Evolutionary conservation across 257 asterid species (phyloP), one percentile per base, ranked within the genome.

Genomic region (Cynanchum wilfordii): DNA sequence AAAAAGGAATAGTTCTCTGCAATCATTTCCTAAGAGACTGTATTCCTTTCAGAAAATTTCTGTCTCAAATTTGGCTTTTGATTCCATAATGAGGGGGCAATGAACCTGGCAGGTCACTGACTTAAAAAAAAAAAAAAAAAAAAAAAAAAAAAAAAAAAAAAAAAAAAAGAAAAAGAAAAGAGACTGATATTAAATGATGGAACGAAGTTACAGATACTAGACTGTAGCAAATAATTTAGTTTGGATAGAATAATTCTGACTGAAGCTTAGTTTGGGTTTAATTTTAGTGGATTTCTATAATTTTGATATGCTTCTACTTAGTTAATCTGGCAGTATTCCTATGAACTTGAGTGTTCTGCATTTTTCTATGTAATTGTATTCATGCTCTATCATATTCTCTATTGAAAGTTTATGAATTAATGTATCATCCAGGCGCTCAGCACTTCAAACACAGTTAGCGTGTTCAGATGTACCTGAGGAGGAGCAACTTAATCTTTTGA

Each of bases 381-480:
- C 63, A 10, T 59, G 5, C 33, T 25, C 25, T 76, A 30, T 52
- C 62, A 24, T 24, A 16, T 29, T 65, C n/a, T 40, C 10, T 30
- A n/a, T 42, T 42, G 11, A 42, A 10, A 8, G 11, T 42, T 7
- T 52, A 17, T 40, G 40, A 70, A 19, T 6, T 49, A 20, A 33
- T 55, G 33, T 47, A 49, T 38, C 22, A 75, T 73, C 70, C 84
- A 92, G 98, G 88, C 94, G 96, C 42, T 75, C 74, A 36, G 74
- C 85, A 74, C 73, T 92, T 29, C 89, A 90, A 76, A 87, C 30
- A 82, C 81, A 79, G 78, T 72, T 92, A 70, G 90, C 90, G 59
- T 59, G 76, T 72, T 88, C 92, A 66, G 84, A 71, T 70, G 83
- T 86, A 73, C 69, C 98, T 25, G 88, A 86, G 81, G 96, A 92